Conservation (phyloP, 495 filamentous ascomycete genomes). For the Penicillium malachiteum region DNA sequence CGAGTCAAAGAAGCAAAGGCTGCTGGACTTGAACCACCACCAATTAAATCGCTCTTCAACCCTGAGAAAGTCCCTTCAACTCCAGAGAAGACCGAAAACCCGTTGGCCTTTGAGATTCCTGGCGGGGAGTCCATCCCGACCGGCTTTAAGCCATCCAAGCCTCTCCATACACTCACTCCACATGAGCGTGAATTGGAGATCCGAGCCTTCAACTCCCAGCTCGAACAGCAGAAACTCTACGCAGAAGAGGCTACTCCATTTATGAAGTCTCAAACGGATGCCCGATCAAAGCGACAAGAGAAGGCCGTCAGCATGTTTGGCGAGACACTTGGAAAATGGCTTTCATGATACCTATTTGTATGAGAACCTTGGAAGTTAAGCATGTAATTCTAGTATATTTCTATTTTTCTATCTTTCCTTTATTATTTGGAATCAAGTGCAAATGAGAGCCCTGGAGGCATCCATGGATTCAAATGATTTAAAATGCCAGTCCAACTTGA, state of each 20-base stretch:
- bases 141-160: conserved; percentile 48
- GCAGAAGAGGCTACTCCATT: conserved; percentile 51
- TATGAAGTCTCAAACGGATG: conserved; percentile 56
- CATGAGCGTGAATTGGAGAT: conserved; percentile 67
- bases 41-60: conserved; percentile 41
- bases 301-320: conserved; percentile 58
- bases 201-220: conserved; percentile 58
- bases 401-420: neutral
- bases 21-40: conserved; percentile 49
- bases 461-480: too few species aligned
- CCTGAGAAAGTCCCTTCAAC: conserved; percentile 25
- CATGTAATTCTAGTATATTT: conserved; percentile 4
- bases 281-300: conserved; percentile 55
- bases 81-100: neutral
- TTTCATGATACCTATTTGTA: conserved; percentile 26
- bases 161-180: conserved; percentile 57
- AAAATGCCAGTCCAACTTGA: too few species aligned
- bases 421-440: too few species aligned
- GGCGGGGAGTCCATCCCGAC: conserved; percentile 35
- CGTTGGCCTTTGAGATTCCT: conserved; percentile 29
- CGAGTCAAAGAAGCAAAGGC: conserved; percentile 64
- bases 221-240: conserved; percentile 56
- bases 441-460: too few species aligned
- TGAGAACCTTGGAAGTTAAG: too few species aligned
- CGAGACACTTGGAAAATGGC: conserved; percentile 48